Evolutionary conservation across 2,329 filamentous ascomycete species (phyloP), one percentile per base, ranked within the genome.

Genomic region (Talaromyces atroroseus): DNA sequence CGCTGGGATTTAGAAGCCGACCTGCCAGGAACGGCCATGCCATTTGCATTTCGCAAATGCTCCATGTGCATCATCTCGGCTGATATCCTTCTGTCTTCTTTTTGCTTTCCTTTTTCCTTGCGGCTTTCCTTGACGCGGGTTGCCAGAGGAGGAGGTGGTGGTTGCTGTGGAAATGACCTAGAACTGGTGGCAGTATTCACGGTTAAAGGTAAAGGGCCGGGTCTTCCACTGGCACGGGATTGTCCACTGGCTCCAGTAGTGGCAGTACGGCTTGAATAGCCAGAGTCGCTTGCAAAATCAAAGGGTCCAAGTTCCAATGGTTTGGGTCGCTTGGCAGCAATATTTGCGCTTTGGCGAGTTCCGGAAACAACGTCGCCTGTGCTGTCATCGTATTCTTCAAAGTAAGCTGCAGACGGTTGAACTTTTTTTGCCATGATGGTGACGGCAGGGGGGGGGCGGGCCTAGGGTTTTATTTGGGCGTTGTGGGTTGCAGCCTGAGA

Each of bases 241-340:
- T 58, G 55, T 77, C 77, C 69, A 64, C 71, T 76, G 73, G 78
- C 77, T 70, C 77, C 73, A 60, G 79, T 78, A 61, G 78, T 76
- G 62, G 75, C 76, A 64, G 80, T 82, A 65, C 78, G 77, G 73
- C 81, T 84, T 61, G 80, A 83, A 74, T 84, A 84, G 64, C 82
- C 82, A 62, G 82, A 84, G 71, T 86, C 82, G 71, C 79, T 82
- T 63, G 78, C 76, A 65, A 74, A 72, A 68, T 82, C 78, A 59
- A 74, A 71, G 62, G 69, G 69, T 57, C 64, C 63, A 21, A 53
- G n/a, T 59, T 66, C 68, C 50, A 58, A 57, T 68, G 62, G 68
- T 71, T 64, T 73, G 55, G 79, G 76, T 61, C 75, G 73, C 72
- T 76, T 80, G 59, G 71, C 71, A 62, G 76, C 70, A 65, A 78